Percentiles rank a stretch among this genome's conserved stretches.
phyloP scores from a whole-genome alignment of 2,329 filamentous ascomycete species.

The Xylariaceae sp. region DNA sequence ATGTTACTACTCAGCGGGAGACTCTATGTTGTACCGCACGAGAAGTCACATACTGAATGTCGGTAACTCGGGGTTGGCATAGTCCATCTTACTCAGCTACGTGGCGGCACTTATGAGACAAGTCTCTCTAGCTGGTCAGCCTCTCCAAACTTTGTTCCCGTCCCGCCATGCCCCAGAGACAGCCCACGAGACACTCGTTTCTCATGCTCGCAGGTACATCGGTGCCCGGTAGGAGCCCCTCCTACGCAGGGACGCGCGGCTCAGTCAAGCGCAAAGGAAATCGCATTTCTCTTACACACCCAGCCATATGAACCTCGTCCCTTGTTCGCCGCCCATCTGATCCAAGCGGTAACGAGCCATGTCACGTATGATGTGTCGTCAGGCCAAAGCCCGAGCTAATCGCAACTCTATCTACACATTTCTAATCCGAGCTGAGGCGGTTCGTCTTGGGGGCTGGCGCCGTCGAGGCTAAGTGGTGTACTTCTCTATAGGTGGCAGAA shows the following conservation, averaged over 20 bases:
- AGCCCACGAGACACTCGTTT: conserved; percentile 3
- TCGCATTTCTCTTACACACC: background rate
- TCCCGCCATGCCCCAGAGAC: conserved; percentile 7
- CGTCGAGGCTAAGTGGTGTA: background rate
- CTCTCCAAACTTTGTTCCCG: conserved; percentile 23
- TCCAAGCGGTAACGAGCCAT: background rate
- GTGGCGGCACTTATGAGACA: conserved; percentile 25
- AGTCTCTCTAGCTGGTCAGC: conserved; percentile 22
- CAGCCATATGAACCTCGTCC: conserved; percentile 10
- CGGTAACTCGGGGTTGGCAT: conserved; percentile 11
- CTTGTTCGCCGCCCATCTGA: conserved; percentile 14
- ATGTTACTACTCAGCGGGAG: background rate
- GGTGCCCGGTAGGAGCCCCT: background rate
- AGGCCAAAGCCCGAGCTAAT: background rate
- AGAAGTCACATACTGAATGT: conserved; percentile 1
- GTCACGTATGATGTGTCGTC: conserved; percentile 5
- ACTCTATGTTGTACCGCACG: background rate
- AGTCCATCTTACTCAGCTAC: conserved; percentile 5
- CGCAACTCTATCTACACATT: conserved; percentile 1
- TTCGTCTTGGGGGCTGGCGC: background rate
- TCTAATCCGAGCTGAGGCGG: background rate
- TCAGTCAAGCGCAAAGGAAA: conserved; percentile 1
- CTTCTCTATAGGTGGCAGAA: too few relatives aligned
- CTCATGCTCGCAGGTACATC: background rate
- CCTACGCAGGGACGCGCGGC: conserved; percentile 24